Evolutionary conservation across 345 rosid species (phyloP), one percentile per base, ranked within the genome.

Genomic region (Punica granatum): DNA sequence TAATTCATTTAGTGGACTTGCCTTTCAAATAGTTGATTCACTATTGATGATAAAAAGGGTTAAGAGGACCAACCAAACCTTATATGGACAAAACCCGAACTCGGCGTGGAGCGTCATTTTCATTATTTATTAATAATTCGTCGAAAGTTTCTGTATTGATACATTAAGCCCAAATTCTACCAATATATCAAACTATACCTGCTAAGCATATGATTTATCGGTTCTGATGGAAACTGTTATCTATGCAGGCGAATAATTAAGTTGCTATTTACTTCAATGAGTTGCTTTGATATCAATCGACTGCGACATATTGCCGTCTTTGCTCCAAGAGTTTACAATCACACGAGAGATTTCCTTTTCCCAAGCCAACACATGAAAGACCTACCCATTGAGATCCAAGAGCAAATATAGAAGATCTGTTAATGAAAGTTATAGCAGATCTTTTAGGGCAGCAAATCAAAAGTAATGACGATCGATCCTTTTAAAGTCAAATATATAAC

Each of bases 1-100:
- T 34, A 66, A 23, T 66, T 66, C 69, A 13, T 19, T 2, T 48
- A 33, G 69, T 66, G 69, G 69, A 66, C 69, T 66, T 49, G 61
- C 61, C 69, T 49, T 66, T 66, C 10, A 30, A 49, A 23, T 33
- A 58, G 18, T 25, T 49, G 3, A 49, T 66, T 39, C 69, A 49
- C 31, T 66, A 3, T 58, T 2, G 60, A 34, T 2, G 26, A 56
- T 56, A 51, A 62, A 34, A 66, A 13, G 60, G 41, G 11, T 49
- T 36, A 37, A 49, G 23, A 46, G 59, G 25, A 49, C 59, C 43
- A 28, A 44, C 30, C 59, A 8, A 56, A 56, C 61, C 34, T 53
- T 53, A 11, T 53, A 18, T 21, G 54, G 54, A 49, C 54, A 49
- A 49, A 13, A 12, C 61, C 25, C 61, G 28, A n/a, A 11, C 13